Evolutionary conservation across 352 stramenopile genomes (phyloP), one percentile per base, ranked within the genome.

Genomic region (Globisporangium takayamanum): DNA sequence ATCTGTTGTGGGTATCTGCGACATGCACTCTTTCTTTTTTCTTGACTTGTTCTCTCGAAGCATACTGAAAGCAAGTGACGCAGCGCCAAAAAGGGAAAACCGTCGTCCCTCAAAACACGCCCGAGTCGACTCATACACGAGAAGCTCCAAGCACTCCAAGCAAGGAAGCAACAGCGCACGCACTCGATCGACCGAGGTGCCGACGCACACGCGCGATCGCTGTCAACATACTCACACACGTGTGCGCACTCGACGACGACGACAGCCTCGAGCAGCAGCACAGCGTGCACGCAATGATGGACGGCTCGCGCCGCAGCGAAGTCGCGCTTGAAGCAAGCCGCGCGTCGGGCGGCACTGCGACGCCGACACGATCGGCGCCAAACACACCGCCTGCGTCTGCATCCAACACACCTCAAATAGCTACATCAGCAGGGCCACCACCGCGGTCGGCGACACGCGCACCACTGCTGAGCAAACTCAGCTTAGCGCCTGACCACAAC

Each of bases 391-490:
- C 57, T 6, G 55, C 57, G 15, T 49, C 55, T 15, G 28, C 37
- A 36, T 33, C 44, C 7, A 10, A 39, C 33, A 39, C 33, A 39
- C 33, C 33, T 39, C 33, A 39, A 41, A 44, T 50, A 39, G 18
- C 50, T n/a, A 51, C 52, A 30, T 0, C 33, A 39, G 33, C 20
- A 33, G 51, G 42, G 20, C 30, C 28, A 28, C n/a, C 55, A 10
- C 60, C 66, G 3, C 36, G 22, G 6, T 50, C 60, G 20, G 8
- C 47, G 15, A 6, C 65, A 41, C 73, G 71, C 42, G 57, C 57
- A 22, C 72, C 72, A 41, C 48, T 76, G 28, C 59, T 65, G 45
- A 78, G 64, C 58, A 69, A 62, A 11, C 58, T 82, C 48, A 82
- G 63, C 59, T 50, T 78, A 41, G 70, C 69, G 50, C 59, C 72